Evolutionary conservation across 352 stramenopile species (phyloP).

Genomic region (Pythium monospermum): DNA sequence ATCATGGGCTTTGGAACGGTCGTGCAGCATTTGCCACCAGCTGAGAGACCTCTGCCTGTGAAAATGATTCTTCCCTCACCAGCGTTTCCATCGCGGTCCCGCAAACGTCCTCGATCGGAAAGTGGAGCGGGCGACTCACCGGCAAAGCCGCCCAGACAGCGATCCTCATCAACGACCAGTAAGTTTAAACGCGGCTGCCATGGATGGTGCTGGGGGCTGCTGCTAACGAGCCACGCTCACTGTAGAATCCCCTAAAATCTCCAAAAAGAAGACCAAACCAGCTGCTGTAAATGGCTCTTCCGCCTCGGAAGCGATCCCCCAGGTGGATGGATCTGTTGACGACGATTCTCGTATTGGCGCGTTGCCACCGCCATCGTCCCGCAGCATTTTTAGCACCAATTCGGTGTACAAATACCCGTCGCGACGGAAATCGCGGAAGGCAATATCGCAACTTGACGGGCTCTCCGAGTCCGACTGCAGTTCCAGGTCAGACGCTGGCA

Average conservation of each 20-base stretch:
- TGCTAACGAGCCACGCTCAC: neutral
- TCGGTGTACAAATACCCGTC: neutral
- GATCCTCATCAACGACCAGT: conserved; percentile 3
- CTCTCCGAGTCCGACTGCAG: conserved; percentile 54
- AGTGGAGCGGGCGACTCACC: conserved; percentile 15
- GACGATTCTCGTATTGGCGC: neutral
- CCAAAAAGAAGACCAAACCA: conserved; percentile 1
- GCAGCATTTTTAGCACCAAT: conserved; percentile 9
- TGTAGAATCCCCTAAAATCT: neutral
- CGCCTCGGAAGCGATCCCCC: conserved; percentile 1
- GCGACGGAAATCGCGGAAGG: neutral
- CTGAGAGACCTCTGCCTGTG: conserved; percentile 56
- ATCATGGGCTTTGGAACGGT: conserved; percentile 85
- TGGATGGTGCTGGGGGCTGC: too few species aligned
- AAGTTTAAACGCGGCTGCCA: too few species aligned
- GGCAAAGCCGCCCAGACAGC: conserved; percentile 7
- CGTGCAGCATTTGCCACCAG: conserved; percentile 60
- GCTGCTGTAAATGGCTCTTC: neutral
- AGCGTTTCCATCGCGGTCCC: conserved; percentile 66
- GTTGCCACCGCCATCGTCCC: neutral
- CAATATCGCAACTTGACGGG: conserved; percentile 43
- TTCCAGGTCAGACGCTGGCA: conserved; percentile 42
- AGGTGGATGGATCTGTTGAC: conserved; percentile 10
- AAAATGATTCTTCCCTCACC: conserved; percentile 66
- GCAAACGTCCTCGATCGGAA: conserved; percentile 60